phyloP scores from a whole-genome alignment of 306 rosid species.

The Fragaria ananassa region DNA sequence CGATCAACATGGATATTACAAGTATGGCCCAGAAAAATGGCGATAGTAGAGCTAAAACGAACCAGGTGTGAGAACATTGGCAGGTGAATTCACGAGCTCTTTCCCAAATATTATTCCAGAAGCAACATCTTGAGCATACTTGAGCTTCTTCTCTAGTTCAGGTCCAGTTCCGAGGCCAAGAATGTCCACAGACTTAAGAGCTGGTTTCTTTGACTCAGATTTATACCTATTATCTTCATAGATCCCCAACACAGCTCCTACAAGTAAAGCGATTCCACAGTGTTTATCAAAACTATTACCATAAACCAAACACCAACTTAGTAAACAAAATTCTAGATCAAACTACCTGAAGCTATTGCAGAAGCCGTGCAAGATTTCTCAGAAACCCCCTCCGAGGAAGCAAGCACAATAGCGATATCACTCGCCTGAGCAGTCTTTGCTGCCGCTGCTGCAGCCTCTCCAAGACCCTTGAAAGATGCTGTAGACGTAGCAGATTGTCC shows the following conservation, averaged over 20 bases:
- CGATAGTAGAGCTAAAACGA: slow-evolving; percentile 16
- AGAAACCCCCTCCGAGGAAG: slow-evolving; percentile 65
- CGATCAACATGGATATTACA: background rate
- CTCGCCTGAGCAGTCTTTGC: slow-evolving; percentile 77
- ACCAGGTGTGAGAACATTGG: slow-evolving; percentile 99
- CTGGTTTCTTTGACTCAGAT: slow-evolving; percentile 74
- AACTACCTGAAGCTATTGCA: slow-evolving; percentile 81
- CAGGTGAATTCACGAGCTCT: slow-evolving; percentile 95
- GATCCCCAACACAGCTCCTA: slow-evolving; percentile 76
- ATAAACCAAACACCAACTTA: slow-evolving; percentile 8
- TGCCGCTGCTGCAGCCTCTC: slow-evolving; percentile 82
- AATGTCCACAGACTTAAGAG: slow-evolving; percentile 66
- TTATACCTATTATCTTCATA: slow-evolving; percentile 81
- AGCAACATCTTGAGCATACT: slow-evolving; percentile 71
- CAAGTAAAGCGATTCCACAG: slow-evolving; percentile 24
- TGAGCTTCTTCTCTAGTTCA: slow-evolving; percentile 79
- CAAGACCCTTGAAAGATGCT: slow-evolving; percentile 57
- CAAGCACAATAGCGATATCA: slow-evolving; percentile 72
- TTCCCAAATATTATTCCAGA: slow-evolving; percentile 80
- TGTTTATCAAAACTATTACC: slow-evolving; percentile 13
- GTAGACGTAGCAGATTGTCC: slow-evolving; percentile 62
- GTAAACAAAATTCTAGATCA: background rate
- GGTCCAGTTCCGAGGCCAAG: slow-evolving; percentile 89
- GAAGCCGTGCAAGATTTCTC: slow-evolving; percentile 56
- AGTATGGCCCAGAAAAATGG: background rate